Base-by-base conservation (phyloP, 106 monocot species). In the Vanilla planifolia region DNA sequence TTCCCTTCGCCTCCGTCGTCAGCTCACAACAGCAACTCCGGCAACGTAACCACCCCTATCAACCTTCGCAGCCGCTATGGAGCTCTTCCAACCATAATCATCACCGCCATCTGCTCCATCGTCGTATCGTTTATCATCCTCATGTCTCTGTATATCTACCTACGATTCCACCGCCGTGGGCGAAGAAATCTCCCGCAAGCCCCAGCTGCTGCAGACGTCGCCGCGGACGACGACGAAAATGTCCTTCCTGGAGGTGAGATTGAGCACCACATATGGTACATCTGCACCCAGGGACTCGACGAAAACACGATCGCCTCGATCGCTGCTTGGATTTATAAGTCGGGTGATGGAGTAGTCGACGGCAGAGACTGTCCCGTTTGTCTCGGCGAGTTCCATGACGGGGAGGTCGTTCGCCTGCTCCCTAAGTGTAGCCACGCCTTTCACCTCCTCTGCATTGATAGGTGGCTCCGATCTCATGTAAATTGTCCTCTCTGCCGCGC, bases 401-500 rank as follows among this genome's bases (percentile, higher is more conserved):
- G 89, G 15, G 94, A 94, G 67, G 37, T 65, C 26, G 72, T 94
- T 22, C 68, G 85, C 59, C 34, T 94, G 28, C 77, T 94, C 26
- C 94, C 94, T 24, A 78, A 80, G 68, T 94, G 94, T 23, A 64
- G 67, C 25, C 89, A 94, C 27, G 77, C 83, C 1, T 94, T 94
- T 55, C 94, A 94, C 53, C 43, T 78, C 6, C 25, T 75, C 23
- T 94, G 94, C 64, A 83, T 94, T 40, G 94, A 94, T 39, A 89
- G 85, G 2, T 89, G 94, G 89, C 80, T 94, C 22, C 50, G 80
- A 19, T 75, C 85, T 8, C 89, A 83, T 29, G 80, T 89, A 40
- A 89, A 86, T 42, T 94, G 89, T 66, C 94, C 94, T 9, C 74
- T 95, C 43, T 95, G 89, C 58, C 82, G 89, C 28, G 69, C 89